phyloP scores from a whole-genome alignment of 192 early-diverging fungal species.

The Coemansia pectinata region DNA sequence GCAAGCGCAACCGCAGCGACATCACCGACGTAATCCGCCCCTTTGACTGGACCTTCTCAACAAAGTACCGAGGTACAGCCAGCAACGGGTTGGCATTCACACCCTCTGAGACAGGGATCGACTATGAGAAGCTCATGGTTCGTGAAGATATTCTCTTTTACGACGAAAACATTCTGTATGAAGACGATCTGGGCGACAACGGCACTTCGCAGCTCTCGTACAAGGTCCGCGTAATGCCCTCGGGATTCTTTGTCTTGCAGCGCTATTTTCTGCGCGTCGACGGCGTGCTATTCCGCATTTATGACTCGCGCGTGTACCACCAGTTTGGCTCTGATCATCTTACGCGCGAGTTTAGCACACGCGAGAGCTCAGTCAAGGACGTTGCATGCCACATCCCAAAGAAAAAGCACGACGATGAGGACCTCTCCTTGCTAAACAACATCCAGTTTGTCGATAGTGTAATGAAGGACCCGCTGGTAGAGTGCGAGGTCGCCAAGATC shows the following conservation, averaged over 20 bases:
- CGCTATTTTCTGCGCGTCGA: constrained; percentile 94
- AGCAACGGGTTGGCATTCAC: constrained; percentile 15
- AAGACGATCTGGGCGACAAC: constrained; percentile 97
- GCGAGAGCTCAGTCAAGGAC: constrained; percentile 66
- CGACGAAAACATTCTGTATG: constrained; percentile 91
- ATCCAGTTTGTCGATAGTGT: constrained; percentile 49
- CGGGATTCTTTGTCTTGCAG: constrained; percentile 82
- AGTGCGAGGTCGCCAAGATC: constrained; percentile 37
- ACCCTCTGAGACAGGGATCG: constrained; percentile 59
- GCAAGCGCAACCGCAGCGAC: constrained; percentile 61
- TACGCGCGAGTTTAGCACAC: constrained; percentile 69
- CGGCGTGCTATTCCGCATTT: constrained; percentile 87
- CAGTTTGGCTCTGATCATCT: constrained; percentile 70
- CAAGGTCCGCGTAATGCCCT: constrained; percentile 92
- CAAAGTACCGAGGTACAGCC: constrained; percentile 72
- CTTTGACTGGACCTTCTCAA: constrained; percentile 97
- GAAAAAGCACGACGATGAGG: constrained; percentile 49
- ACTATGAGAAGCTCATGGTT: constrained; percentile 71
- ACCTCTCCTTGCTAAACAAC: constrained; percentile 51
- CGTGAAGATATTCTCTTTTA: constrained; percentile 92
- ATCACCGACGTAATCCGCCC: constrained; percentile 86
- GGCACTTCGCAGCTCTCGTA: constrained; percentile 79
- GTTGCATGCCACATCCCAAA: constrained; percentile 39
- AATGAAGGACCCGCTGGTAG: constrained; percentile 28
- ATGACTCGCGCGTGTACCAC: constrained; percentile 89